Evolutionary conservation across 2,329 filamentous ascomycete species (phyloP).

Genomic region (Penicillium frequentans): DNA sequence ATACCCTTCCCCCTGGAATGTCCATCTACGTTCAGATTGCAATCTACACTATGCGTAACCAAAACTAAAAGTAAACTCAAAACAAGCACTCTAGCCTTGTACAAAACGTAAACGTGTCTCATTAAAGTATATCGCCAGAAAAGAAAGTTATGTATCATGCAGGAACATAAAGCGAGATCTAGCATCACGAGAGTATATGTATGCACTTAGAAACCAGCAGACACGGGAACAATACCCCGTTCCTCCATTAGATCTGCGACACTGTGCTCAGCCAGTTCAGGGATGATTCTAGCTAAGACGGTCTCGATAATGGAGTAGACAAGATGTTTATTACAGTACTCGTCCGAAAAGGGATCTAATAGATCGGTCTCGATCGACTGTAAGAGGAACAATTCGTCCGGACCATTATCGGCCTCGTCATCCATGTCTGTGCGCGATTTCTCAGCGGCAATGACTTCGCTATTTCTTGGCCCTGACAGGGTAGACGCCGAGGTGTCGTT

Average conservation of each 20-base stretch:
- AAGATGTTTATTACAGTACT: conserved; percentile 90
- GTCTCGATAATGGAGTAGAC: conserved; percentile 81
- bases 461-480: background rate
- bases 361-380: conserved; percentile 62
- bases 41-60: background rate
- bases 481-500: background rate
- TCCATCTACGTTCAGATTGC: conserved; percentile 2
- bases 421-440: conserved; percentile 11
- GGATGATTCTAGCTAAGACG: conserved; percentile 76
- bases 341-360: conserved; percentile 74
- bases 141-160: background rate
- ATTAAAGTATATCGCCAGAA: conserved; percentile 5
- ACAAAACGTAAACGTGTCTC: conserved; percentile 7
- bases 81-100: background rate
- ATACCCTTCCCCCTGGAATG: conserved; percentile 8
- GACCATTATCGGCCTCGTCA: conserved; percentile 25
- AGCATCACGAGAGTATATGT: background rate
- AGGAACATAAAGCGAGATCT: background rate
- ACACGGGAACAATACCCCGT: conserved; percentile 50
- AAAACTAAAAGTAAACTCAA: background rate
- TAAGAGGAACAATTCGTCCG: conserved; percentile 53
- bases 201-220: conserved; percentile 11
- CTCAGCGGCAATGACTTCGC: conserved; percentile 3
- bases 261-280: conserved; percentile 74
- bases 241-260: conserved; percentile 73